Evolutionary conservation across 1,139 yeast genomes (phyloP).

Genomic region (Yamadazyma jaroonii): DNA sequence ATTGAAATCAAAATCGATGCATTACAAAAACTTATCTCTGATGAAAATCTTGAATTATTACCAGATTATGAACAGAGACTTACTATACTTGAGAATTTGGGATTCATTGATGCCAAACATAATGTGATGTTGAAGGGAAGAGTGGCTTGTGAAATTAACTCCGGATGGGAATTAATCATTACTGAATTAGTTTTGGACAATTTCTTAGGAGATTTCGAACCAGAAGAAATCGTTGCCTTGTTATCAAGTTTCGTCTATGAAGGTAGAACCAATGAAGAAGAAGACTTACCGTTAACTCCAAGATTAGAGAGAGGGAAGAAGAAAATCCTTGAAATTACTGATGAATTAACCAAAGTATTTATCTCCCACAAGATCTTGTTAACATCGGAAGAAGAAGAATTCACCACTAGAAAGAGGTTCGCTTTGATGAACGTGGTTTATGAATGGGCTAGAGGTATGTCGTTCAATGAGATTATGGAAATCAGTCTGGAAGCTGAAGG

Average conservation of each 20-base stretch:
- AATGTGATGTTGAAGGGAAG: constrained; percentile 84
- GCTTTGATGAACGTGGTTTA: constrained; percentile 91
- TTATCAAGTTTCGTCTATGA: constrained; percentile 91
- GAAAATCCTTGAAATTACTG: constrained; percentile 69
- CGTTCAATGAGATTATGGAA: constrained; percentile 87
- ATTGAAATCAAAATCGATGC: constrained; percentile 52
- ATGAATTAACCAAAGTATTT: constrained; percentile 59
- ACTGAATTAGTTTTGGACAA: constrained; percentile 90
- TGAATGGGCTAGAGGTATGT: constrained; percentile 97
- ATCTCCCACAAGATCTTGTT: constrained; percentile 67
- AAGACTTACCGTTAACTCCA: constrained; percentile 69
- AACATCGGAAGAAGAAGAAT: constrained; percentile 84
- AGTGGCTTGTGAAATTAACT: constrained; percentile 82
- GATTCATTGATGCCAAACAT: constrained; percentile 71
- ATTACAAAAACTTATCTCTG: constrained; percentile 65
- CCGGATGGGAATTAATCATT: constrained; percentile 86
- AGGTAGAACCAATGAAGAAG: constrained; percentile 67
- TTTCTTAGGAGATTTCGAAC: constrained; percentile 88
- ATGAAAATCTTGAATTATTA: constrained; percentile 81
- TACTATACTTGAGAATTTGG: constrained; percentile 67
- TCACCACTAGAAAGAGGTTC: constrained; percentile 78
- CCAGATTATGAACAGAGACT: constrained; percentile 94
- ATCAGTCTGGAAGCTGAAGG: constrained; percentile 93
- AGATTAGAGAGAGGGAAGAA: constrained; percentile 75
- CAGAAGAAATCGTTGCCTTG: constrained; percentile 93